Percentiles rank a stretch among this genome's conserved stretches.
Evolutionary conservation across 2,329 filamentous ascomycete species (phyloP).

Genomic region (Ascochyta pisi): DNA sequence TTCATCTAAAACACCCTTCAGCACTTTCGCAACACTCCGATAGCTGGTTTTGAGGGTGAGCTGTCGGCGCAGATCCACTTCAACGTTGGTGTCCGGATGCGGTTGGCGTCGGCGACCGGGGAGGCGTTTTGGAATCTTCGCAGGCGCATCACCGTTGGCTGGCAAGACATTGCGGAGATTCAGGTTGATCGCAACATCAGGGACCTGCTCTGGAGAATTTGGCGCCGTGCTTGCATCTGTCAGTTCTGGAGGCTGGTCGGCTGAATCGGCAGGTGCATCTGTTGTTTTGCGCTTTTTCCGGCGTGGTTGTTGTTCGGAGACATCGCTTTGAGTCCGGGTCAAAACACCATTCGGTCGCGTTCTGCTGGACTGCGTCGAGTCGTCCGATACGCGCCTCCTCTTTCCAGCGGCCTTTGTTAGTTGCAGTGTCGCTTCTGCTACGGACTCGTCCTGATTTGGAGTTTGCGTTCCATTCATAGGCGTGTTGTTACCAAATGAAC

Average conservation of each 20-base stretch:
- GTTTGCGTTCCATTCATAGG: constrained; percentile 40
- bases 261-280: constrained; percentile 34
- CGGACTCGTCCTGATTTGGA: constrained; percentile 30
- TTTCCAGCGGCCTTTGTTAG: constrained; percentile 35
- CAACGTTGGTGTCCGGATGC: constrained; percentile 55
- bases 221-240: constrained; percentile 47
- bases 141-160: constrained; percentile 45
- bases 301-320: constrained; percentile 45
- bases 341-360: constrained; percentile 44
- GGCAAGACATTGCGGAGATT: constrained; percentile 45
- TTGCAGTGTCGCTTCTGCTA: constrained; percentile 26
- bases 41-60: constrained; percentile 71
- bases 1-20: constrained; percentile 71
- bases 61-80: constrained; percentile 62
- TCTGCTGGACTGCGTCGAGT: constrained; percentile 42
- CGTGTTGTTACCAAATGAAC: constrained; percentile 38
- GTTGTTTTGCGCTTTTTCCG: constrained; percentile 46
- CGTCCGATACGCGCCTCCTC: constrained; percentile 45
- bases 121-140: constrained; percentile 47
- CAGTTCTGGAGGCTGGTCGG: constrained; percentile 45
- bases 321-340: constrained; percentile 45
- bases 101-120: constrained; percentile 56
- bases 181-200: constrained; percentile 41
- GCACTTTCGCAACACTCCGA: constrained; percentile 65
- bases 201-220: constrained; percentile 46